These are phyloP conservation scores for Aspergillus costaricaensis DNA, from an alignment of 2,329 filamentous ascomycete species.

Conservation along the genomic window DNA sequence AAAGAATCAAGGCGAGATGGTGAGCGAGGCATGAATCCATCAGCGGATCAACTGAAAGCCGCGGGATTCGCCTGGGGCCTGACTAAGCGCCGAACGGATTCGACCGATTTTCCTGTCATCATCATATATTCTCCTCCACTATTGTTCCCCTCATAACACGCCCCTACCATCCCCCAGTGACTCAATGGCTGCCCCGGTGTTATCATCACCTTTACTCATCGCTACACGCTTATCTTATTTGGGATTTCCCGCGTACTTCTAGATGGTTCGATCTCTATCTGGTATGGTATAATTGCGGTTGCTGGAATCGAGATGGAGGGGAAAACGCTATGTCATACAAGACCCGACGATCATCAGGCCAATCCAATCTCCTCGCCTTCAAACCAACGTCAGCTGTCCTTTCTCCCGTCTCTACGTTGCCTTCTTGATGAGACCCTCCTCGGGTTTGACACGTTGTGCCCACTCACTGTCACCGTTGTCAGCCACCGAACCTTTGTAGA, in stretches of 20 bases:
- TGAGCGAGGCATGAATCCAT: conserved; percentile 11
- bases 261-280: conserved; percentile 1
- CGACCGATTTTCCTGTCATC: background rate
- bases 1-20: conserved; percentile 11
- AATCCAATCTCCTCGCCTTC: background rate
- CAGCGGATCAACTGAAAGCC: conserved; percentile 26
- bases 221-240: background rate
- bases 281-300: conserved; percentile 4
- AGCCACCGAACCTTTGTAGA: conserved; percentile 3
- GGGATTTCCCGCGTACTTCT: background rate
- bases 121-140: background rate
- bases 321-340: conserved; percentile 17
- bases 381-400: background rate
- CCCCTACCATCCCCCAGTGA: background rate
- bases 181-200: background rate
- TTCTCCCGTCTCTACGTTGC: conserved; percentile 17
- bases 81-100: conserved; percentile 19
- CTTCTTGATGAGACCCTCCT: conserved; percentile 50
- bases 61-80: conserved; percentile 16
- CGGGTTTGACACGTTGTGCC: conserved; percentile 51
- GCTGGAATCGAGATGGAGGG: conserved; percentile 10
- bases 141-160: conserved; percentile 1
- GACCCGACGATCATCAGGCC: conserved; percentile 4
- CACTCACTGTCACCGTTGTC: conserved; percentile 45
- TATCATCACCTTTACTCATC: background rate